phyloP scores from a whole-genome alignment of 768 basidiomycete genomes.

The Pilatotrama ljubarskyi region DNA sequence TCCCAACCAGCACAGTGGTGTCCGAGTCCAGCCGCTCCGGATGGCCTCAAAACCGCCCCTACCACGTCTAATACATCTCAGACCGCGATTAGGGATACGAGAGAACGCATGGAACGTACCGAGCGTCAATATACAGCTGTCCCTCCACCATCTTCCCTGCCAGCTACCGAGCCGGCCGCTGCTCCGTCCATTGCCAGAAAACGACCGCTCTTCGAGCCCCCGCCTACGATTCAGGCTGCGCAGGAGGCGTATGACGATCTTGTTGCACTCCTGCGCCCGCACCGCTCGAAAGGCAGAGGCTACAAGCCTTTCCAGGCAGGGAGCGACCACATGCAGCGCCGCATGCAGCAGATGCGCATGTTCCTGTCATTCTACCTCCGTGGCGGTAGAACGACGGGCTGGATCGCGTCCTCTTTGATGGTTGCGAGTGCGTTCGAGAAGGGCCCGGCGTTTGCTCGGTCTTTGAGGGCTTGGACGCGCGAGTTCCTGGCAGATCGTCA shows the following conservation, averaged over 20 bases:
- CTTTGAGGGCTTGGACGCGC: conserved; percentile 24
- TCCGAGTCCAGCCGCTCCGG: background rate
- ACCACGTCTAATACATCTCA: no score
- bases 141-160: background rate
- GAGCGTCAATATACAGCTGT: background rate
- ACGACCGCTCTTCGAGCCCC: background rate
- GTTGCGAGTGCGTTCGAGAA: conserved; percentile 2
- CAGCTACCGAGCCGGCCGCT: no score
- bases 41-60: no score
- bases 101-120: no score
- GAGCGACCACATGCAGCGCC: conserved; percentile 5
- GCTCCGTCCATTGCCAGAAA: background rate
- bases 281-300: background rate
- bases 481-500: conserved; percentile 23
- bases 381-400: background rate
- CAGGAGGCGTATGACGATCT: background rate
- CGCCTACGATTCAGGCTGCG: background rate
- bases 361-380: conserved; percentile 2
- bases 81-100: no score
- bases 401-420: background rate
- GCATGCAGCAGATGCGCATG: conserved; percentile 10
- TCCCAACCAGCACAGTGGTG: background rate
- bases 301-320: background rate
- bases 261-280: background rate
- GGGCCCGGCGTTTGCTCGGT: conserved; percentile 10